Base-by-base conservation (phyloP, 805 yeast genomes). In the Kregervanrija pseudodelftensis region DNA sequence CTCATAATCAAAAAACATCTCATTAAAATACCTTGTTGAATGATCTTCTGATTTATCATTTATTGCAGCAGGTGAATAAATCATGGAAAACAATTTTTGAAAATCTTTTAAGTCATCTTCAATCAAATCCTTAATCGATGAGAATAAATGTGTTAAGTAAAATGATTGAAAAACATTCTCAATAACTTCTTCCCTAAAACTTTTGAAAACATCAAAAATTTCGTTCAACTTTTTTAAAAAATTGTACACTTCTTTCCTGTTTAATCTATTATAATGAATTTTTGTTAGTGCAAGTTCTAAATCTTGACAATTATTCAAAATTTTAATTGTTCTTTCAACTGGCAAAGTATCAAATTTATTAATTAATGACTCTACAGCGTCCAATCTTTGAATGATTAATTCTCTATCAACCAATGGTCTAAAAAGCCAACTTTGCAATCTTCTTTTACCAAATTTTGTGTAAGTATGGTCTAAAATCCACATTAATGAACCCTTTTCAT, bases 391-490 rank as follows among this genome's bases (percentile, higher is more conserved):
- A 44, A 74, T 70, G 2, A 93, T 83, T 8, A 65, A 64, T 1
- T 64, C 69, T 30, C 69, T 65, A 37, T 79, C 70, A 0, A 77
- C 63, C 16, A 90, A 68, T 1, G 99, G 99, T 48, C 73, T 69
- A 1, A 79, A 69, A 0, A 90, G 64, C 99, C 99, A 93, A 34
- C 74, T 67, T 30, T 72, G 69, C 11, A 93, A 60, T 47, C 77
- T 54, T 43, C 96, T 64, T 38, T 70, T 73, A 0, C 99, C 99
- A 61, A 82, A 83, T 30, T 73, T 69, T 0, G 98, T 86, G 32
- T 77, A 65, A 0, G 98, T 86, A 51, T 84, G 89, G 58, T 91
- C 85, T 48, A 93, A 53, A 2, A 87, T 67, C 89, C 95, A 86
- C 12, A 85, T 59, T 11, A 91, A 64, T 0, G 96, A 79, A 0